phyloP scores from a whole-genome alignment of 176 grass and related monocot genomes.

The Tillandsia fasciculata region DNA sequence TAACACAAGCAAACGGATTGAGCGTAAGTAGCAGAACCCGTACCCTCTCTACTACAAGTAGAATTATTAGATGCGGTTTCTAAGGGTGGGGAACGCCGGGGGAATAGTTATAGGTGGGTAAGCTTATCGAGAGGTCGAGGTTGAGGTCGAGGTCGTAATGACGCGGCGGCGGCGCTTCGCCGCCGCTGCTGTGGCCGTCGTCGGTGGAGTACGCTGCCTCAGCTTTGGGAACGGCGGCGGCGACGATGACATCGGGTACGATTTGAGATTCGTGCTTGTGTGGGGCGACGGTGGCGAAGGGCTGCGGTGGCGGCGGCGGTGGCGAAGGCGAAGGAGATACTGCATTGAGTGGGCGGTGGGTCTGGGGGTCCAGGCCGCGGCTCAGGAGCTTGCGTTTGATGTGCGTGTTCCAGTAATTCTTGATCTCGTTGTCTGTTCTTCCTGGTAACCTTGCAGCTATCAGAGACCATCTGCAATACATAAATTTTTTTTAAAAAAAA shows the following conservation, averaged over 20 bases:
- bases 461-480: conserved; percentile 55
- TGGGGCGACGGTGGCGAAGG: no score
- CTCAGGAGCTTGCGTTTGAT: conserved; percentile 9
- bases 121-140: conserved; percentile 8
- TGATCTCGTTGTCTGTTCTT: conserved; percentile 12
- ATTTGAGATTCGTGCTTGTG: no score
- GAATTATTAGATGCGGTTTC: no score
- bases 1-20: conserved; percentile 11
- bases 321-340: neutral
- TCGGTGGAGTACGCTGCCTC: neutral
- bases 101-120: neutral
- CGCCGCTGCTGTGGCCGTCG: neutral
- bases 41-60: no score
- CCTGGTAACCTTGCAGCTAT: conserved; percentile 12
- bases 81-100: neutral
- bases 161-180: neutral
- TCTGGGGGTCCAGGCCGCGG: conserved; percentile 3
- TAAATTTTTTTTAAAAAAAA: neutral
- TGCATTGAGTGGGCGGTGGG: conserved; percentile 1
- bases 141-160: conserved; percentile 1
- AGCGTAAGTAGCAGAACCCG: neutral
- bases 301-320: no score
- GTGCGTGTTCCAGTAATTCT: conserved; percentile 18
- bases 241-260: no score
- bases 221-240: neutral